Evolutionary conservation across 306 rosid genomes (phyloP), one percentile per base, ranked within the genome.

Genomic region (Erythrophleum fordii): DNA sequence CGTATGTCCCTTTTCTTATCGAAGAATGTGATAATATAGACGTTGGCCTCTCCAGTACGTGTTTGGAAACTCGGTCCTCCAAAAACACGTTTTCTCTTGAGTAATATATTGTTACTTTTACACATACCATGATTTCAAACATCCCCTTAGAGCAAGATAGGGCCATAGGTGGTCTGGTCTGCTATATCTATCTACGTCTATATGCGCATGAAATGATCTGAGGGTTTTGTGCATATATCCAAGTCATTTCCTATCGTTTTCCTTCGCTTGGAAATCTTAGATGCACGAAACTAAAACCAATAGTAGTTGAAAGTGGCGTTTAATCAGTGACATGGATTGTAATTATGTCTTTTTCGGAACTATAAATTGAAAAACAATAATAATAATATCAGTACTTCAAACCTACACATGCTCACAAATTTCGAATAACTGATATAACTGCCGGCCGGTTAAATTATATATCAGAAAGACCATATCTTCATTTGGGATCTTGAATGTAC

Each of bases 381-480:
- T 72, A 52, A n/a, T 49, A 2, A 51, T 14, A 49, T 58, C 35
- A 23, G 7, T 23, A 23, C 61, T 76, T 31, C 7, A 20, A 62
- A n/a, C 25, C n/a, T 18, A 58, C 65, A 55, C 76, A 39, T 78
- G 67, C 55, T 61, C 72, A 45, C 61, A 76, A 23, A 59, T 28
- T 26, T 53, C 22, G 22, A 78, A 53, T 53, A 53, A 67, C 42
- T 39, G 75, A 67, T 41, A 25, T 20, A 48, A 35, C 55, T 60
- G 68, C 29, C 42, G 35, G 55, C 45, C 60, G 31, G 28, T 4
- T 41, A 17, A 5, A 41, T 42, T 6, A 48, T 29, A 23, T 16
- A 52, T 68, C 29, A 39, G 75, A 69, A 39, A 70, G 23, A 16
- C 75, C 69, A 55, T 28, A 69, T 77, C 35, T 76, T 48, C 49